Percentiles rank a stretch among this genome's conserved stretches.
These are phyloP conservation scores for Cystofilobasidium capitatum DNA, from an alignment of 768 basidiomycete genomes.

Conservation along the genomic window DNA sequence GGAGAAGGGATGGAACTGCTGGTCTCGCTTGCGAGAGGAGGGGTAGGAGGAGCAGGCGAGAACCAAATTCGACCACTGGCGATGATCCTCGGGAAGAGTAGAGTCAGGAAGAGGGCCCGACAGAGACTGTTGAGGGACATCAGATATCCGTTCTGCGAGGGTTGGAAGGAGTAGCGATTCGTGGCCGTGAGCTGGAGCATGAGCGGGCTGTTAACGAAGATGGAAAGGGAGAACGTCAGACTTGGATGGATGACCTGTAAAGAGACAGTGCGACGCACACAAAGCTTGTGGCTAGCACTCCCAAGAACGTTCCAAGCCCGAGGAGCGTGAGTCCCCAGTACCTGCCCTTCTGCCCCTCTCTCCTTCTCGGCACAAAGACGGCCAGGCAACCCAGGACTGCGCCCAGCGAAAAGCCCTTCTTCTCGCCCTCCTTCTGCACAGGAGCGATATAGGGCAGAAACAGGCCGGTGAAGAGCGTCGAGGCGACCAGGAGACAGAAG, in stretches of 20 bases:
- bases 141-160: conserved; percentile 25
- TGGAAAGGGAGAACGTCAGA: not conserved
- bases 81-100: conserved; percentile 33
- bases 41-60: conserved; percentile 7
- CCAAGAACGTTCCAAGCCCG: conserved; percentile 33
- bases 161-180: conserved; percentile 35
- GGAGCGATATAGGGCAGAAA: conserved; percentile 38
- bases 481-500: conserved; percentile 32
- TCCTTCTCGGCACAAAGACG: conserved; percentile 31
- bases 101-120: conserved; percentile 34
- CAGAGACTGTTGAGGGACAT: conserved; percentile 32
- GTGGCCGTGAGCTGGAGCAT: conserved; percentile 36
- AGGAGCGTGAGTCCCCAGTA: conserved; percentile 32
- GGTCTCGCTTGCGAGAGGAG: too few relatives aligned
- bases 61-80: conserved; percentile 28
- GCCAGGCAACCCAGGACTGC: conserved; percentile 32
- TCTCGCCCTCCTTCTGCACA: conserved; percentile 12
- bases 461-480: conserved; percentile 31
- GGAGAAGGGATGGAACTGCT: conserved; percentile 15
- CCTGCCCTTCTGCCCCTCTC: not conserved
- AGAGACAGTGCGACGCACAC: conserved; percentile 25
- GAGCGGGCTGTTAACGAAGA: conserved; percentile 24
- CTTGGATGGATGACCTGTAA: not conserved
- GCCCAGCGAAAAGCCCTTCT: conserved; percentile 1
- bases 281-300: conserved; percentile 36